These are phyloP conservation scores for Solanum lycopersicoides DNA, from an alignment of 257 asterid genomes.

Conservation along the genomic window DNA sequence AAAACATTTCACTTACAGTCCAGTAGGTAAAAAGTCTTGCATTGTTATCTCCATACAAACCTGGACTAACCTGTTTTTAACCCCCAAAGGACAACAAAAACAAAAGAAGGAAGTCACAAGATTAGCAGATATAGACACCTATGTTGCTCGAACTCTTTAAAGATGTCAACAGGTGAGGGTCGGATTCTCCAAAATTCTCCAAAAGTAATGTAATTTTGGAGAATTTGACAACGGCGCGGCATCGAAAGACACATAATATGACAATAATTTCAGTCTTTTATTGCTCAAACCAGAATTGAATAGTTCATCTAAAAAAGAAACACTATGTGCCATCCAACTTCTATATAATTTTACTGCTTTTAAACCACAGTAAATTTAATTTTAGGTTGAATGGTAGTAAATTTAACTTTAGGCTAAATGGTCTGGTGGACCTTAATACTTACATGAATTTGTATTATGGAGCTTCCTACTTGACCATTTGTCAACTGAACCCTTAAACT, in stretches of 20 bases:
- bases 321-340: slow-evolving; percentile 83
- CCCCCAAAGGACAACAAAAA: neutral
- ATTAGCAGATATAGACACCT: too few species aligned
- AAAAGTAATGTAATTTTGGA: too few species aligned
- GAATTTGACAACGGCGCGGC: neutral
- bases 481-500: too few species aligned
- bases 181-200: neutral
- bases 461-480: too few species aligned
- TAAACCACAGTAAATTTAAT: too few species aligned
- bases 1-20: slow-evolving; percentile 51
- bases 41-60: slow-evolving; percentile 67
- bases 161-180: neutral
- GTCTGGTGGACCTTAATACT: too few species aligned
- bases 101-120: neutral
- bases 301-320: neutral
- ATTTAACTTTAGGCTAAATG: too few species aligned
- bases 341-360: slow-evolving; percentile 10
- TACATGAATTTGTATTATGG: too few species aligned
- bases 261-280: neutral
- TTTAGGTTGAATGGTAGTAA: too few species aligned
- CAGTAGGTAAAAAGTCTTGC: slow-evolving; percentile 89
- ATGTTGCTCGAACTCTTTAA: neutral
- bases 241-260: neutral
- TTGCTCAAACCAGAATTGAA: neutral
- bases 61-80: slow-evolving; percentile 68